Percentiles rank a stretch among this genome's conserved stretches.
These are phyloP conservation scores for Psilocybe subaeruginosa DNA, from an alignment of 768 basidiomycete species.

Conservation along the genomic window DNA sequence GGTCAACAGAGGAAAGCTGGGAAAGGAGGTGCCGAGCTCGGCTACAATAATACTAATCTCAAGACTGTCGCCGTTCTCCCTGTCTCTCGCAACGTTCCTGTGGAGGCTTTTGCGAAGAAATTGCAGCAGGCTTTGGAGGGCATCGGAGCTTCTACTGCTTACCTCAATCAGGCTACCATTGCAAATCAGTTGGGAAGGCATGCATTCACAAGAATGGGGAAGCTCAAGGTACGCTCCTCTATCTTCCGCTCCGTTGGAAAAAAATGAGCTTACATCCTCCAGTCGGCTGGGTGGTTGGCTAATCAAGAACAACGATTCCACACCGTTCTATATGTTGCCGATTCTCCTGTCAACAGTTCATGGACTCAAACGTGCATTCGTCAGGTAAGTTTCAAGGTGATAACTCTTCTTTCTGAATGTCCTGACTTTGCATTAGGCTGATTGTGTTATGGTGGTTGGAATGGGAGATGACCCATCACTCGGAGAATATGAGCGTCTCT, in stretches of 20 bases:
- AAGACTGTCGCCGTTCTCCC: conserved; percentile 96
- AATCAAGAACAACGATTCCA: conserved; percentile 94
- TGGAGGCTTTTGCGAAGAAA: conserved; percentile 88
- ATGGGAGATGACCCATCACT: conserved; percentile 90
- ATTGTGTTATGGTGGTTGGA: conserved; percentile 92
- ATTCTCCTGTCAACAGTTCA: conserved; percentile 91
- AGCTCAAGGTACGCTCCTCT: conserved; percentile 73
- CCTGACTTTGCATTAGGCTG: conserved; percentile 55
- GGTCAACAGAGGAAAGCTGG: conserved; percentile 44
- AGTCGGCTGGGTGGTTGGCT: conserved; percentile 81
- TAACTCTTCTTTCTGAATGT: background rate
- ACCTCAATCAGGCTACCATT: conserved; percentile 92
- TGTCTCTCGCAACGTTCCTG: conserved; percentile 82
- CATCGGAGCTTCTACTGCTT: conserved; percentile 92
- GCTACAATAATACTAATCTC: conserved; percentile 82
- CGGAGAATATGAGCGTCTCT: conserved; percentile 92
- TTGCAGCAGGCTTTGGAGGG: conserved; percentile 87
- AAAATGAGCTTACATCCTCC: background rate
- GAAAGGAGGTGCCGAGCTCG: conserved; percentile 58
- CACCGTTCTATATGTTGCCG: conserved; percentile 94
- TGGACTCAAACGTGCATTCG: conserved; percentile 99
- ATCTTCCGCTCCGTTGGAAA: background rate
- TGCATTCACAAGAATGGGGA: conserved; percentile 96
- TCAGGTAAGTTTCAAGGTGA: conserved; percentile 52
- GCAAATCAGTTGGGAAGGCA: conserved; percentile 92